Percentiles rank a stretch among this genome's conserved stretches.
phyloP scores from a whole-genome alignment of 1,139 yeast genomes.

The Ogataea hybrid region DNA sequence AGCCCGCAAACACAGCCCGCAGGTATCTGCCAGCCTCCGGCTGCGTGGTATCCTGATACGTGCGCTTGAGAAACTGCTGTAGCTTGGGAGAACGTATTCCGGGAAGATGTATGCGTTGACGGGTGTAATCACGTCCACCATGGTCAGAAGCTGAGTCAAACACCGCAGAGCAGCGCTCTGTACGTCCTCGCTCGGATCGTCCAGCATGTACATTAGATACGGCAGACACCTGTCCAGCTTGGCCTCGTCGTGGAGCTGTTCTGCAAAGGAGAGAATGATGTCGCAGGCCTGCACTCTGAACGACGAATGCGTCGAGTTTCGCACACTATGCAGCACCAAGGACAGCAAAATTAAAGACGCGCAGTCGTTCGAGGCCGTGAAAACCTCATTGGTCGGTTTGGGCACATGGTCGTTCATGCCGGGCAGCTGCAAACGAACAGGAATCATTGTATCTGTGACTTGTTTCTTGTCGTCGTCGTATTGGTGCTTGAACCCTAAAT shows the following conservation, averaged over 20 bases:
- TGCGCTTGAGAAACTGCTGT: constrained; percentile 40
- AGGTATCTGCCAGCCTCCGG: constrained; percentile 36
- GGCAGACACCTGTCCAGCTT: constrained; percentile 87
- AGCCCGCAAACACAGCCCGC: constrained; percentile 65
- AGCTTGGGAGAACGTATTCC: constrained; percentile 75
- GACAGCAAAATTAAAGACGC: constrained; percentile 65
- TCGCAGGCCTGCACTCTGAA: constrained; percentile 74
- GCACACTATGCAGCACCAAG: constrained; percentile 59
- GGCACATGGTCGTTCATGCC: constrained; percentile 45
- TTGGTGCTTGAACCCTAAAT: constrained; percentile 40
- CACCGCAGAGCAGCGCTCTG: constrained; percentile 58
- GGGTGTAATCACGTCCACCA: constrained; percentile 70
- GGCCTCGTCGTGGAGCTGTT: constrained; percentile 74
- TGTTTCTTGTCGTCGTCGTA: constrained; percentile 2
- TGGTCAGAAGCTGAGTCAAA: constrained; percentile 57
- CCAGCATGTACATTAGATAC: constrained; percentile 57
- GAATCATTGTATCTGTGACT: constrained; percentile 27
- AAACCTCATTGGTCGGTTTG: constrained; percentile 36
- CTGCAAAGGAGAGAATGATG: constrained; percentile 71
- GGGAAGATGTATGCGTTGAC: constrained; percentile 74
- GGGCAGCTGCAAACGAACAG: constrained; percentile 51
- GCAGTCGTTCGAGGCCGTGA: constrained; percentile 35
- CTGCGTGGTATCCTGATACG: constrained; percentile 15
- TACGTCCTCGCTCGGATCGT: constrained; percentile 55
- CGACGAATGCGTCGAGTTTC: constrained; percentile 61